A percentile compares a stretch with the other conserved stretches of the same genome.
These are phyloP conservation scores for Kluyveromyces lactis DNA, from an alignment of 805 yeast genomes.

Conservation along the genomic window DNA sequence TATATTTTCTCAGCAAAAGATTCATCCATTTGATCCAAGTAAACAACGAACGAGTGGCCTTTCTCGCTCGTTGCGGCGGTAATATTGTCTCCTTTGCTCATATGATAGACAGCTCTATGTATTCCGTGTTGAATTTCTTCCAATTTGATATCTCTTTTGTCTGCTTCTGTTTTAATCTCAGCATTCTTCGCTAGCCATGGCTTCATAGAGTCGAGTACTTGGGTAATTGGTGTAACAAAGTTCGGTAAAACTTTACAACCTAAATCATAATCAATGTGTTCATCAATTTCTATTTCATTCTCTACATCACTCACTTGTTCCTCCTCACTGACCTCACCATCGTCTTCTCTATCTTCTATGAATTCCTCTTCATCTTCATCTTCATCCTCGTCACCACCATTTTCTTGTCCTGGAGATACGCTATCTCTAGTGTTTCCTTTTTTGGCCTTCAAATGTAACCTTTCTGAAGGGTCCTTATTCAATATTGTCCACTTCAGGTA, in stretches of 20 bases:
- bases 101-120: conserved; percentile 17
- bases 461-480: conserved; percentile 65
- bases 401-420: conserved; percentile 7
- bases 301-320: conserved; percentile 33
- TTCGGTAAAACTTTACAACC: conserved; percentile 29
- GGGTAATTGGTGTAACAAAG: conserved; percentile 20
- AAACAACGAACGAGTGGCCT: conserved; percentile 49
- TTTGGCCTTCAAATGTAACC: conserved; percentile 31
- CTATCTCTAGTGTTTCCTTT: conserved; percentile 9
- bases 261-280: conserved; percentile 25
- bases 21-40: conserved; percentile 78
- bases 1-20: conserved; percentile 39
- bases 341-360: conserved; percentile 35
- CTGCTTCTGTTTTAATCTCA: conserved; percentile 9
- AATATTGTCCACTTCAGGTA: conserved; percentile 58
- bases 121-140: conserved; percentile 22
- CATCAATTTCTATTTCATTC: conserved; percentile 26
- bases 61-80: conserved; percentile 10
- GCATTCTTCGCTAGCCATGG: conserved; percentile 21
- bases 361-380: conserved; percentile 51
- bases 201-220: conserved; percentile 23
- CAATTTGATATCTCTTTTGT: conserved; percentile 21
- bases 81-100: conserved; percentile 11
- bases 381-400: conserved; percentile 11
- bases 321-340: conserved; percentile 32